Conservation (phyloP, 2,329 filamentous ascomycete genomes). For the Colletotrichum sp. region DNA sequence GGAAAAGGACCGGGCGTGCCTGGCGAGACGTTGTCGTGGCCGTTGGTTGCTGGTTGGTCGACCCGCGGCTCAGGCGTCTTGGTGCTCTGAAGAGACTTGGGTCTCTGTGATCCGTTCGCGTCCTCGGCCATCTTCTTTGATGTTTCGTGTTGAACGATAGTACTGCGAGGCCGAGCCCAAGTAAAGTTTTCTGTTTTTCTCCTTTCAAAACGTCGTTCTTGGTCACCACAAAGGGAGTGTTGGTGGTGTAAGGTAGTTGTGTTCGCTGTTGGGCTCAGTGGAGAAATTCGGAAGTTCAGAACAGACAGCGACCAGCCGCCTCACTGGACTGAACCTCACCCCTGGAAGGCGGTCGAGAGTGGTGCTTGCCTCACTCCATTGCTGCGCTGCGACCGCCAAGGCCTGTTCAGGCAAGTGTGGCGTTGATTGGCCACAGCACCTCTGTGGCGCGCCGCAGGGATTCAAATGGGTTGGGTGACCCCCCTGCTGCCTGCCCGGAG, state of each 20-base stretch:
- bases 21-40: constrained; percentile 39
- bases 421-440: background rate
- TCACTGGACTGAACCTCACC: background rate
- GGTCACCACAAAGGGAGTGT: background rate
- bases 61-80: constrained; percentile 44
- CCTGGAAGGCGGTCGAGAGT: background rate
- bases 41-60: constrained; percentile 33
- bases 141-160: background rate
- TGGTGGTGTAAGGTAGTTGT: background rate
- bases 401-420: background rate
- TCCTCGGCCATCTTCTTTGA: background rate
- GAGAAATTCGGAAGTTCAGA: background rate
- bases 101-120: background rate
- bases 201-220: background rate
- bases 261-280: background rate
- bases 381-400: background rate
- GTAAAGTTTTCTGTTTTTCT: background rate
- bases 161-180: background rate
- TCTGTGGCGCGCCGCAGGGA: constrained; percentile 9
- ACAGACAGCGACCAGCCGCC: background rate
- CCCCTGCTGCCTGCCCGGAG: constrained; percentile 17
- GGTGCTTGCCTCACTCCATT: background rate
- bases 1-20: constrained; percentile 57
- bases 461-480: background rate
- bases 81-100: constrained; percentile 23